Percentiles rank a stretch among this genome's conserved stretches.
phyloP scores from a whole-genome alignment of 352 stramenopile species.

The Peronospora farinosa region DNA sequence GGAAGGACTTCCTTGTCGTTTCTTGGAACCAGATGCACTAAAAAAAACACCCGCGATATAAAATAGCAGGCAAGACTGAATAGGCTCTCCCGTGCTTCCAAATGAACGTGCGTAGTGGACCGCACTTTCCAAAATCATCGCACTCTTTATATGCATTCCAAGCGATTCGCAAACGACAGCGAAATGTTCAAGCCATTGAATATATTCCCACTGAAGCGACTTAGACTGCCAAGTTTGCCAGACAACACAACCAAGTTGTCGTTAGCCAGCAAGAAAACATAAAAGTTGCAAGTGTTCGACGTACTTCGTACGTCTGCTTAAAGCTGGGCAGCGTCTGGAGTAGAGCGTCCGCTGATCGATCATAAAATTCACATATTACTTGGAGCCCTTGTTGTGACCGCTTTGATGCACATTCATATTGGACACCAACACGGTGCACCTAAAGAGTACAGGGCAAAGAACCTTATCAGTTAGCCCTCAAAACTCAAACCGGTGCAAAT shows the following conservation, averaged over 20 bases:
- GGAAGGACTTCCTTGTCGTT: neutral
- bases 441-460: constrained; percentile 10
- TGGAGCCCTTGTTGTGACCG: constrained; percentile 25
- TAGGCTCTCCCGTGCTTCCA: constrained; percentile 4
- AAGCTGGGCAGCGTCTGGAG: constrained; percentile 10
- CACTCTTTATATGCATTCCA: constrained; percentile 25
- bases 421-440: constrained; percentile 57
- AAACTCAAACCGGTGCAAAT: neutral
- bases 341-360: constrained; percentile 23
- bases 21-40: constrained; percentile 12
- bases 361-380: constrained; percentile 39
- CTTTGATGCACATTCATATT: constrained; percentile 45
- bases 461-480: neutral
- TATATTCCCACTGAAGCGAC: constrained; percentile 42
- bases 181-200: constrained; percentile 63
- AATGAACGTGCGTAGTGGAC: constrained; percentile 29
- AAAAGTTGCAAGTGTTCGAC: constrained; percentile 7
- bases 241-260: constrained; percentile 4
- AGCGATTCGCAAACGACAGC: constrained; percentile 37
- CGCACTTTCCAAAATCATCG: constrained; percentile 35
- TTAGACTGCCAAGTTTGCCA: constrained; percentile 28
- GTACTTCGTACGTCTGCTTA: constrained; percentile 25
- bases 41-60: constrained; percentile 25
- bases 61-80: constrained; percentile 24
- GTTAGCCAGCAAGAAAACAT: constrained; percentile 9